Conservation (phyloP, 108 stramenopile genomes). For the Poteriospumella lacustris region DNA sequence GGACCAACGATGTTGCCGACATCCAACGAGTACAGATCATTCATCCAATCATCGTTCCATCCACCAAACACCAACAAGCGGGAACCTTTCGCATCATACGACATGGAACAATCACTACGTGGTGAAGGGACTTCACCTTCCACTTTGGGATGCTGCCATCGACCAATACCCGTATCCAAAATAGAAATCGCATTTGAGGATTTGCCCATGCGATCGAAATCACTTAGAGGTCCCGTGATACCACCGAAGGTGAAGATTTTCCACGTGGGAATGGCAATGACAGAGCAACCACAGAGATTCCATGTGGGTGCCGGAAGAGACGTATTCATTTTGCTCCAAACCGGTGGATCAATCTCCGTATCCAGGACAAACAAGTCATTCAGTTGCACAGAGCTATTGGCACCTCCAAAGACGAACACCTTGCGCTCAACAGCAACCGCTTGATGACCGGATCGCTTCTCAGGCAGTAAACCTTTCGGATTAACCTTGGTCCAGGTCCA, state of each 20-base stretch:
- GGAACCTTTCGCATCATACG: conserved; percentile 5
- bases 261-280: conserved; percentile 70
- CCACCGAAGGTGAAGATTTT: conserved; percentile 75
- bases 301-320: conserved; percentile 48
- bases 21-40: conserved; percentile 55
- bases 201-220: conserved; percentile 52
- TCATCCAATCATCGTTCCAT: conserved; percentile 67
- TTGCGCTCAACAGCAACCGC: conserved; percentile 52
- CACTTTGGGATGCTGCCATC: conserved; percentile 51
- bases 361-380: conserved; percentile 66
- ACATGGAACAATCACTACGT: conserved; percentile 58
- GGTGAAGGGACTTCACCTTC: conserved; percentile 54
- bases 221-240: conserved; percentile 57
- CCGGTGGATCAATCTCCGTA: conserved; percentile 12
- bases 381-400: conserved; percentile 64
- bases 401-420: conserved; percentile 67
- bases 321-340: neutral
- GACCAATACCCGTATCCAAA: conserved; percentile 55
- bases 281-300: conserved; percentile 62
- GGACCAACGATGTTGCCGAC: conserved; percentile 69
- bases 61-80: conserved; percentile 67
- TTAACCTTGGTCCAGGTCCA: conserved; percentile 48
- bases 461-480: conserved; percentile 55
- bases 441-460: conserved; percentile 62
- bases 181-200: conserved; percentile 25